phyloP scores from a whole-genome alignment of 2,329 filamentous ascomycete genomes.

The Cordyceps pruinosa region DNA sequence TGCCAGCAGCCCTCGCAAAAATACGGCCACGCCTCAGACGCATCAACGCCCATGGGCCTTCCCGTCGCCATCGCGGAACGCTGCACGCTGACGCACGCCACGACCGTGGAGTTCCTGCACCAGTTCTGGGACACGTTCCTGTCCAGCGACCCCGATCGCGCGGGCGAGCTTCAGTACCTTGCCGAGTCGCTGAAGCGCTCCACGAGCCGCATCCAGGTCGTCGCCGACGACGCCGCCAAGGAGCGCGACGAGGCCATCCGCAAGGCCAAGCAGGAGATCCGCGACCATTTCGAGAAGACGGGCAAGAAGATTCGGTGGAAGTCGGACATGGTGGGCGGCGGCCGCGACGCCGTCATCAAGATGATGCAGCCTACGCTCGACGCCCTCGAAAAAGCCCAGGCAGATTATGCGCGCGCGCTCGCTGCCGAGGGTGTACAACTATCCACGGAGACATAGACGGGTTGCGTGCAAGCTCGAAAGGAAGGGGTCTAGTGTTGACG shows the following conservation, averaged over 20 bases:
- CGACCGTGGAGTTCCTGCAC: slow-evolving; percentile 89
- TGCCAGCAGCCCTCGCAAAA: slow-evolving; percentile 53
- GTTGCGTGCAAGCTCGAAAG: background rate
- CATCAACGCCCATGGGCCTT: slow-evolving; percentile 45
- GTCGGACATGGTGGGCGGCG: slow-evolving; percentile 62
- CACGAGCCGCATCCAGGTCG: slow-evolving; percentile 68
- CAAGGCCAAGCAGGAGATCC: slow-evolving; percentile 60
- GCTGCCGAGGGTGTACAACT: slow-evolving; percentile 52
- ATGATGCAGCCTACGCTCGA: slow-evolving; percentile 68
- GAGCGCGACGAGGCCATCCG: slow-evolving; percentile 63
- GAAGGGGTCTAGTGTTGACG: no score
- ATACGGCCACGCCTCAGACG: slow-evolving; percentile 42
- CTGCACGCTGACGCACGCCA: slow-evolving; percentile 71
- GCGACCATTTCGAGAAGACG: slow-evolving; percentile 63
- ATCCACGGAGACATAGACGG: slow-evolving; percentile 34
- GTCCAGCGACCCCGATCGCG: slow-evolving; percentile 76
- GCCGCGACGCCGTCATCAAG: slow-evolving; percentile 65
- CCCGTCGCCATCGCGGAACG: slow-evolving; percentile 51
- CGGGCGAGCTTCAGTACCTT: slow-evolving; percentile 72
- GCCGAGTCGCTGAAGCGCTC: slow-evolving; percentile 76
- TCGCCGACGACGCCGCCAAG: slow-evolving; percentile 72
- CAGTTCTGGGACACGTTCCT: slow-evolving; percentile 95
- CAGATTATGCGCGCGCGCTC: slow-evolving; percentile 64
- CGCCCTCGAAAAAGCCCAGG: slow-evolving; percentile 62
- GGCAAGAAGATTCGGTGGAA: slow-evolving; percentile 68